Percentiles rank a stretch among this genome's conserved stretches.
Conservation (phyloP, 2,329 filamentous ascomycete genomes). For the Aspergillus sojae region DNA sequence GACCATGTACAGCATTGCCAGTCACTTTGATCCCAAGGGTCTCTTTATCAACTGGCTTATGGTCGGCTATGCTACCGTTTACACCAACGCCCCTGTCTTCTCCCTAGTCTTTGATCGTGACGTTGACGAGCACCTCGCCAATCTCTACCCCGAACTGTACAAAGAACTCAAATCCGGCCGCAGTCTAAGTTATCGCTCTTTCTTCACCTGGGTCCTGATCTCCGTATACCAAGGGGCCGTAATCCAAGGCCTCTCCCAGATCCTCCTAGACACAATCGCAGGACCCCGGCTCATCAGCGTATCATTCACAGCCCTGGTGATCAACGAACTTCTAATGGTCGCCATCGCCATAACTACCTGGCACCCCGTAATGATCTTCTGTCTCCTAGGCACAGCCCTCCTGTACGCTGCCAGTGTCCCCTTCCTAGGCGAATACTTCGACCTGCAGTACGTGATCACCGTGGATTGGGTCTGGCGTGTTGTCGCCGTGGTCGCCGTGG, state of each 20-base stretch:
- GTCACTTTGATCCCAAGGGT: constrained; percentile 88
- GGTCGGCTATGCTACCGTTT: constrained; percentile 93
- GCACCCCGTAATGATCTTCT: constrained; percentile 89
- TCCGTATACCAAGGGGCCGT: constrained; percentile 93
- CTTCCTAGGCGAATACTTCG: constrained; percentile 87
- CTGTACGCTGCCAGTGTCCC: constrained; percentile 83
- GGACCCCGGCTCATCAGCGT: constrained; percentile 78
- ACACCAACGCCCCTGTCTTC: constrained; percentile 91
- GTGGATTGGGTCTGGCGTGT: constrained; percentile 89
- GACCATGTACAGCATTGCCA: constrained; percentile 94
- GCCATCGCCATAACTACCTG: constrained; percentile 95
- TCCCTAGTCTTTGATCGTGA: constrained; percentile 93
- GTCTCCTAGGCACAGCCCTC: constrained; percentile 77
- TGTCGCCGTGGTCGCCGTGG: constrained; percentile 74
- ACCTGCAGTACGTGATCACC: constrained; percentile 76
- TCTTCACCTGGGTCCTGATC: constrained; percentile 95
- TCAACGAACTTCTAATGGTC: constrained; percentile 97
- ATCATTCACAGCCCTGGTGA: constrained; percentile 84
- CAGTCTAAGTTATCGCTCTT: constrained; percentile 86
- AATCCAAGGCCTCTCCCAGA: constrained; percentile 91
- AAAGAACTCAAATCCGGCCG: constrained; percentile 91
- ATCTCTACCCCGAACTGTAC: constrained; percentile 95
- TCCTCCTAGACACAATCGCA: constrained; percentile 75
- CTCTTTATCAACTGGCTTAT: constrained; percentile 96
- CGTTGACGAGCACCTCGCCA: constrained; percentile 90